Percentiles rank a stretch among this genome's conserved stretches.
phyloP scores from a whole-genome alignment of 169 alveolate genomes.

The Plasmodium adleri region DNA sequence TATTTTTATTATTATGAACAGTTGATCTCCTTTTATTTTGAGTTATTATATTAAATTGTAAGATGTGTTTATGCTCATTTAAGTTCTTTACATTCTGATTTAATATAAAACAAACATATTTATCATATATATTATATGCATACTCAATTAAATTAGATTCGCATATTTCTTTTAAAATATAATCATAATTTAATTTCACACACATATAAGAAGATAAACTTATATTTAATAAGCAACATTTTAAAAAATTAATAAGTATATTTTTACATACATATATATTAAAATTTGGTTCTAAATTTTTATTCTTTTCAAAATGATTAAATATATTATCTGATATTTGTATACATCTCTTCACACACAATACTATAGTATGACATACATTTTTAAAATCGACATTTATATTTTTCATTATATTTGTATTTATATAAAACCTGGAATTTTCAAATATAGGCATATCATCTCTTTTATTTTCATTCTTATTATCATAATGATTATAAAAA shows the following conservation, averaged over 20 bases:
- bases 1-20: not conserved
- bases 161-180: slow-evolving; percentile 39
- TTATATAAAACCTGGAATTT: slow-evolving; percentile 42
- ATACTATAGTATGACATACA: slow-evolving; percentile 39
- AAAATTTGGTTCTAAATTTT: slow-evolving; percentile 44
- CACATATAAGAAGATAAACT: slow-evolving; percentile 55
- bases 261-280: slow-evolving; percentile 61
- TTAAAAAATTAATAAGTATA: slow-evolving; percentile 55
- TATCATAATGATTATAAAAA: not conserved
- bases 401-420: slow-evolving; percentile 7
- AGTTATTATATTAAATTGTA: slow-evolving; percentile 6
- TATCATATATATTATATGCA: slow-evolving; percentile 51
- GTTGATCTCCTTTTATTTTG: slow-evolving; percentile 7
- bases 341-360: slow-evolving; percentile 52
- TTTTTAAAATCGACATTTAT: slow-evolving; percentile 51
- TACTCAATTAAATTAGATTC: slow-evolving; percentile 36
- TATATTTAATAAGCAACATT: slow-evolving; percentile 28
- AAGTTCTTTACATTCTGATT: slow-evolving; percentile 32
- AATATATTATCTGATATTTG: slow-evolving; percentile 28
- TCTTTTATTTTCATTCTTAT: slow-evolving; percentile 12
- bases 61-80: slow-evolving; percentile 14
- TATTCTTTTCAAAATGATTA: slow-evolving; percentile 21
- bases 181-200: slow-evolving; percentile 48
- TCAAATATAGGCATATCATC: slow-evolving; percentile 74
- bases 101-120: slow-evolving; percentile 51